Evolutionary conservation across 345 rosid species (phyloP), one percentile per base, ranked within the genome.

Genomic region (Geranium rotundifolium): DNA sequence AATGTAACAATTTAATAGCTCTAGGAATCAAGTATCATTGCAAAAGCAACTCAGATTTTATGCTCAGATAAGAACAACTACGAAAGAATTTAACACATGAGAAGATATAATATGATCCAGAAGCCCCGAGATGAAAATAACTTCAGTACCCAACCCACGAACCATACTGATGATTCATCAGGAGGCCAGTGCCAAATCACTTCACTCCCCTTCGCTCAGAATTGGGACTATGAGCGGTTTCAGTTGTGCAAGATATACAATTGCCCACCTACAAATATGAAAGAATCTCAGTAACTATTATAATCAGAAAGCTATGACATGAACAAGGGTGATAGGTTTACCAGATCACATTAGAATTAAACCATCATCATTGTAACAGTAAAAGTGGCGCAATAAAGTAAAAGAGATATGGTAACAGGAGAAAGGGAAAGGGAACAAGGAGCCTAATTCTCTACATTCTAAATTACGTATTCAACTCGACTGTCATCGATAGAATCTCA

Each of bases 201-300:
- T 72, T 81, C 81, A 93, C 71, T 88, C 99, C 20, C 63, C 81
- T 77, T 86, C 97, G 58, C 69, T 90, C 58, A 90, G 74, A 63
- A 93, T 86, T 4, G 99, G 99, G 65, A 93, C 99, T 20, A 93
- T 93, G 67, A 93, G 87, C 1, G 99, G 99, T 63, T 93, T 90
- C 99, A 93, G 83, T 71, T 93, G 97, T 13, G 97, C 97, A 64
- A 93, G 78, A 72, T 93, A 93, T 54, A 93, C 99, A 74, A 93
- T 93, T 12, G 99, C 97, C 96, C 95, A 93, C 97, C 97, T 93
- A 54, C 64, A 81, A 23, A 60, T 46, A 46, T 46, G 15, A 46
- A 46, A 46, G 15, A 46, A 46, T 46, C 52, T 46, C 12, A 3
- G 52, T 9, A 46, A 46, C 52, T 10, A 14, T 46, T 10, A 46